Evolutionary conservation across 2,329 filamentous ascomycete genomes (phyloP).

Genomic region (Alternaria ventricosa): DNA sequence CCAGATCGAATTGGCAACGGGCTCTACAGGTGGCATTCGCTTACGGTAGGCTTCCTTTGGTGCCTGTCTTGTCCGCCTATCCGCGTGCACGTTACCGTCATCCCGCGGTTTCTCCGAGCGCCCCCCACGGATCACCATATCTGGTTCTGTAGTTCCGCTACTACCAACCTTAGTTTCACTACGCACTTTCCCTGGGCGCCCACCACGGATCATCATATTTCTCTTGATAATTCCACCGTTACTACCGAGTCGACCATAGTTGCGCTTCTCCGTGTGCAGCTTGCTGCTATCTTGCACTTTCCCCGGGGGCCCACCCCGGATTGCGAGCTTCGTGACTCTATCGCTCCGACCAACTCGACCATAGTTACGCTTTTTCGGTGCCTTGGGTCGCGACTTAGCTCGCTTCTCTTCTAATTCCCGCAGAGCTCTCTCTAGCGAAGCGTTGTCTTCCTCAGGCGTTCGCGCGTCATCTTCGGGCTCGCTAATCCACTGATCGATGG

Average conservation of each 20-base stretch:
- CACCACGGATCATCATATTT: neutral
- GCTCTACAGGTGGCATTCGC: neutral
- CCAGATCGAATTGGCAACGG: no score
- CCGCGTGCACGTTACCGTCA: neutral
- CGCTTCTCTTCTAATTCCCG: neutral
- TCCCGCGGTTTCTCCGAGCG: neutral
- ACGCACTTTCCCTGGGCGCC: neutral
- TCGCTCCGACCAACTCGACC: neutral
- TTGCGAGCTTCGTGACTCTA: neutral
- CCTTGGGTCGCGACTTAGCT: neutral
- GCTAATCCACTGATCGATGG: neutral
- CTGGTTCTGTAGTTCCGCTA: neutral
- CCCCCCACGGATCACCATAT: neutral
- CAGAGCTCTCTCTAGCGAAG: neutral
- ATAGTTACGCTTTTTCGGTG: neutral
- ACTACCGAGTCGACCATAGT: neutral
- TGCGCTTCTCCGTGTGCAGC: neutral
- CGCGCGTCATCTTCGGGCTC: neutral
- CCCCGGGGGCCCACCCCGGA: no score
- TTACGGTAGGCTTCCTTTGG: neutral
- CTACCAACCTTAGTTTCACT: neutral
- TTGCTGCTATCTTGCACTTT: no score
- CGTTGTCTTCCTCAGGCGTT: neutral
- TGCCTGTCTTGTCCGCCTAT: neutral
- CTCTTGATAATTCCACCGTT: neutral